These are phyloP conservation scores for Isatis tinctoria DNA, from an alignment of 345 rosid species.

Conservation along the genomic window DNA sequence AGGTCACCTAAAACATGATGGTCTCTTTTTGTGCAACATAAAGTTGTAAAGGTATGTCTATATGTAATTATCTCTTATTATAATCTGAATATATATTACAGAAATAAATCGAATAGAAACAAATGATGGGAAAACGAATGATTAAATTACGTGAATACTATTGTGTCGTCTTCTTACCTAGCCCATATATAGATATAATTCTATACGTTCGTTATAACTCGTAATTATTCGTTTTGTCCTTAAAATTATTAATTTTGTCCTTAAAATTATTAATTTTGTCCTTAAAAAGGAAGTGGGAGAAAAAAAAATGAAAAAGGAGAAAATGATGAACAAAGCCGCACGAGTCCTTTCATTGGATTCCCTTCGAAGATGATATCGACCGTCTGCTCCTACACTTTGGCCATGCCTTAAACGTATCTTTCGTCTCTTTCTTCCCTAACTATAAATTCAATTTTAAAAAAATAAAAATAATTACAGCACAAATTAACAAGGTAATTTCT, in stretches of 20 bases:
- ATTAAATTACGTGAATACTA: background rate
- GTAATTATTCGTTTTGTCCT: conserved; percentile 12
- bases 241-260: too few relatives aligned
- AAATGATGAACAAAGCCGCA: conserved; percentile 33
- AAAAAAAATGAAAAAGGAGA: background rate
- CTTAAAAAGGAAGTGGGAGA: background rate
- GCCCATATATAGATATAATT: background rate
- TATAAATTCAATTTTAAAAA: background rate
- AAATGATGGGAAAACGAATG: background rate
- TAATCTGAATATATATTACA: background rate
- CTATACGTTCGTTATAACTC: background rate
- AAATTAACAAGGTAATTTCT: background rate
- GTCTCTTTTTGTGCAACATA: too few relatives aligned
- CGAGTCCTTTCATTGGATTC: conserved; percentile 40
- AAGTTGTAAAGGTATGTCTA: too few relatives aligned
- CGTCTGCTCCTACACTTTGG: conserved; percentile 12
- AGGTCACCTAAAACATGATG: too few relatives aligned
- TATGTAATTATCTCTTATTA: too few relatives aligned
- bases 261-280: too few relatives aligned
- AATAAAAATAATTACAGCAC: background rate
- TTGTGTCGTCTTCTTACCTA: conserved; percentile 21
- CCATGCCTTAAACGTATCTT: background rate
- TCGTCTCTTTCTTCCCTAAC: background rate
- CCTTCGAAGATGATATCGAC: conserved; percentile 12
- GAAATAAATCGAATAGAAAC: background rate